These are phyloP conservation scores for Beauveria varroae DNA, from an alignment of 2,329 filamentous ascomycete genomes.

Conservation along the genomic window DNA sequence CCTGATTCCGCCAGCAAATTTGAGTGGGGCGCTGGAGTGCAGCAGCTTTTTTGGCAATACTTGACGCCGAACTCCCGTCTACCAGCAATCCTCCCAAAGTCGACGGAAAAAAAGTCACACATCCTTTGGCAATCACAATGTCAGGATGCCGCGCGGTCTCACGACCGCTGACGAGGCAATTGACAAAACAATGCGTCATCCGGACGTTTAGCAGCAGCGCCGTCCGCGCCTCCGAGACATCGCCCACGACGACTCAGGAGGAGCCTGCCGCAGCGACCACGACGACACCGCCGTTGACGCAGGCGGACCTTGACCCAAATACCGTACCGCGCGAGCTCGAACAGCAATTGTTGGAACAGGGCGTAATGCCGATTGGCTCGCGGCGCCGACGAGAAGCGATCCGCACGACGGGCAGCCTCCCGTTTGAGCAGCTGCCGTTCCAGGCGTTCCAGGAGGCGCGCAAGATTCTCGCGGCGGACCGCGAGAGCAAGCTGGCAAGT, in stretches of 20 bases:
- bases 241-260: background rate
- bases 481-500: conserved; percentile 68
- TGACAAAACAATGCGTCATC: conserved; percentile 34
- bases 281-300: conserved; percentile 13
- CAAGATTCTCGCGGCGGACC: conserved; percentile 71
- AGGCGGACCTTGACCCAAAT: conserved; percentile 53
- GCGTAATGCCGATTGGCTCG: conserved; percentile 70
- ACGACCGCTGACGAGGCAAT: conserved; percentile 47
- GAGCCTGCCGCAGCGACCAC: conserved; percentile 9
- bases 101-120: background rate
- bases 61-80: conserved; percentile 8
- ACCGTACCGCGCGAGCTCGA: conserved; percentile 50
- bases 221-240: conserved; percentile 22
- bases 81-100: conserved; percentile 7
- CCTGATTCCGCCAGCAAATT: conserved; percentile 21
- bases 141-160: conserved; percentile 52
- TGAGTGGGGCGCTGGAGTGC: conserved; percentile 21
- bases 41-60: conserved; percentile 22
- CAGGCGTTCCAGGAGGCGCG: conserved; percentile 97
- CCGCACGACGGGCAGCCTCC: conserved; percentile 56
- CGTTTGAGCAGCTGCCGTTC: conserved; percentile 91
- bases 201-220: conserved; percentile 29
- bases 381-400: conserved; percentile 73
- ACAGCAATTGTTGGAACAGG: conserved; percentile 63
- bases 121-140: conserved; percentile 33